These are phyloP conservation scores for Leccinum incarnatum DNA, from an alignment of 768 basidiomycete species.

Conservation along the genomic window DNA sequence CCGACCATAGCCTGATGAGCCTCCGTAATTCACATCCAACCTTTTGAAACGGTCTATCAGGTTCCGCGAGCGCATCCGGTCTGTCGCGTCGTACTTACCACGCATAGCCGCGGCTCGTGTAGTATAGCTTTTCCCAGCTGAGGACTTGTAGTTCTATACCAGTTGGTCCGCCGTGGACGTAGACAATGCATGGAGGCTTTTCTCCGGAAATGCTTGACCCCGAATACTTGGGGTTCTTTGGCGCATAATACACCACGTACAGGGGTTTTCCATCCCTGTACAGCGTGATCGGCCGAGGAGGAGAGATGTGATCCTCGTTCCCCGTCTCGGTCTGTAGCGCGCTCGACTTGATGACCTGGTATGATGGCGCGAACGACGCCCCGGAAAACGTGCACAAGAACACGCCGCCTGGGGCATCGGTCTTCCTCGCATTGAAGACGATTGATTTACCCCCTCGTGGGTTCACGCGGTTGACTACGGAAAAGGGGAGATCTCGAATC, in stretches of 20 bases:
- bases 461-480: slow-evolving; percentile 25
- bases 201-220: slow-evolving; percentile 48
- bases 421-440: slow-evolving; percentile 35
- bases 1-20: slow-evolving; percentile 72
- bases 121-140: slow-evolving; percentile 56
- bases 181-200: slow-evolving; percentile 64
- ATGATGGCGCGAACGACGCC: slow-evolving; percentile 22
- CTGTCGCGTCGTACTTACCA: slow-evolving; percentile 43
- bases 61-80: background rate
- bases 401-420: slow-evolving; percentile 32
- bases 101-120: slow-evolving; percentile 67
- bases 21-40: slow-evolving; percentile 76
- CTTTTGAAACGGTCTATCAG: slow-evolving; percentile 28
- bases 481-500: slow-evolving; percentile 34
- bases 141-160: slow-evolving; percentile 44
- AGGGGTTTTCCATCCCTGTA: slow-evolving; percentile 39
- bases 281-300: slow-evolving; percentile 48
- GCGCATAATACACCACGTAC: slow-evolving; percentile 65
- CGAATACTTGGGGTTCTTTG: slow-evolving; percentile 58
- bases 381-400: slow-evolving; percentile 29
- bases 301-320: slow-evolving; percentile 39
- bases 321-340: slow-evolving; percentile 16
- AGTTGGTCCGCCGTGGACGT: slow-evolving; percentile 75
- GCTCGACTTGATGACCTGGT: slow-evolving; percentile 23
- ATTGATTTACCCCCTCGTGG: slow-evolving; percentile 23